phyloP scores from a whole-genome alignment of 768 basidiomycete genomes.

The Lactarius vividus region DNA sequence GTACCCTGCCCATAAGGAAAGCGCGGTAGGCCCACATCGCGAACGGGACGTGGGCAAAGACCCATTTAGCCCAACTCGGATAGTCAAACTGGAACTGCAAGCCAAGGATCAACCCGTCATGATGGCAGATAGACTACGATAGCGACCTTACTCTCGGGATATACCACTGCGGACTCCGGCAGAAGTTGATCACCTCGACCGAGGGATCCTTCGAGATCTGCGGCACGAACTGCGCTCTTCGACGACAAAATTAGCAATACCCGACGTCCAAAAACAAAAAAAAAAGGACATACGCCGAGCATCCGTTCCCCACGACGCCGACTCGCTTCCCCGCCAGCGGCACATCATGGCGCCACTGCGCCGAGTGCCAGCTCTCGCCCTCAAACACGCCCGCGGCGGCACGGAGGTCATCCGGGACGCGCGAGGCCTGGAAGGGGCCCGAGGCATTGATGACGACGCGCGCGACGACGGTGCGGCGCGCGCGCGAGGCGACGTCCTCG shows the following conservation, averaged over 20 bases:
- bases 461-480: slow-evolving; percentile 23
- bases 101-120: not conserved
- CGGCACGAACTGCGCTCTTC: slow-evolving; percentile 60
- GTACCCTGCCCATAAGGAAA: slow-evolving; percentile 44
- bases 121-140: not conserved
- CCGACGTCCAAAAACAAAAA: slow-evolving; percentile 1
- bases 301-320: slow-evolving; percentile 63
- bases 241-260: slow-evolving; percentile 4
- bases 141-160: slow-evolving; percentile 42
- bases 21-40: slow-evolving; percentile 48
- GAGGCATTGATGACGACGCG: slow-evolving; percentile 34
- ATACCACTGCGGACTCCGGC: slow-evolving; percentile 58
- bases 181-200: slow-evolving; percentile 53
- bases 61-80: slow-evolving; percentile 47
- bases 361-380: slow-evolving; percentile 54
- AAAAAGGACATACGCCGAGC: slow-evolving; percentile 43
- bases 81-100: slow-evolving; percentile 42
- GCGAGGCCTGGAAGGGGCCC: slow-evolving; percentile 31
- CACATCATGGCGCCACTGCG: slow-evolving; percentile 54
- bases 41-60: slow-evolving; percentile 53
- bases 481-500: slow-evolving; percentile 19
- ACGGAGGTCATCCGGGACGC: slow-evolving; percentile 30
- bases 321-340: slow-evolving; percentile 50
- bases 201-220: slow-evolving; percentile 48
- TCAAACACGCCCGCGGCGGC: slow-evolving; percentile 38